These are phyloP conservation scores for Penicillium brevicompactum DNA, from an alignment of 2,329 filamentous ascomycete species.

Conservation along the genomic window DNA sequence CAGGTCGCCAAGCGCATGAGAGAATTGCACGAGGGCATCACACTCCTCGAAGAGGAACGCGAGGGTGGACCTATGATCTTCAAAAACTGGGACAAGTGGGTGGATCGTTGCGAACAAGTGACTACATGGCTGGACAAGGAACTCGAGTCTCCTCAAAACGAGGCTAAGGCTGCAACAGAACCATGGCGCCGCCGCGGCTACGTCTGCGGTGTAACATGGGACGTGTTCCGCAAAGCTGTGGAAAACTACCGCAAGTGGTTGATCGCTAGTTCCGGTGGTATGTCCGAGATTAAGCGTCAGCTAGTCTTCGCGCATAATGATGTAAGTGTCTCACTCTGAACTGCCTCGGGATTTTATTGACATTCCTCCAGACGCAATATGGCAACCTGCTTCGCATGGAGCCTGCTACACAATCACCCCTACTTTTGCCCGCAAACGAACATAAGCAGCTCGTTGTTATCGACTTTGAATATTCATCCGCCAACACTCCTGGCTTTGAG, in stretches of 20 bases:
- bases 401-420: conserved; percentile 71
- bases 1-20: conserved; percentile 98
- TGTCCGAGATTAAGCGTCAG: conserved; percentile 66
- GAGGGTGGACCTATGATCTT: conserved; percentile 80
- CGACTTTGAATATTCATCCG: conserved; percentile 95
- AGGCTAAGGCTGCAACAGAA: conserved; percentile 46
- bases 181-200: conserved; percentile 71
- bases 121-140: conserved; percentile 59
- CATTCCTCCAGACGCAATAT: conserved; percentile 77
- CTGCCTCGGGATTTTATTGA: conserved; percentile 23
- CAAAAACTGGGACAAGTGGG: conserved; percentile 94
- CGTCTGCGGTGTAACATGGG: conserved; percentile 84
- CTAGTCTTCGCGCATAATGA: conserved; percentile 98
- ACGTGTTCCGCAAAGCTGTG: conserved; percentile 71
- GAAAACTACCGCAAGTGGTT: conserved; percentile 77
- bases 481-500: conserved; percentile 82
- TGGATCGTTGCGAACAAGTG: conserved; percentile 61
- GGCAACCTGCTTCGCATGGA: conserved; percentile 89
- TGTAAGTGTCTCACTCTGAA: conserved; percentile 55
- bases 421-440: conserved; percentile 84
- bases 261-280: conserved; percentile 69
- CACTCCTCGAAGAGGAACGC: conserved; percentile 76
- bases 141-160: conserved; percentile 53
- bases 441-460: conserved; percentile 97
- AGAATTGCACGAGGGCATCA: conserved; percentile 91